phyloP scores from a whole-genome alignment of 1,284 basidiomycete genomes.

The Ustilago nuda region DNA sequence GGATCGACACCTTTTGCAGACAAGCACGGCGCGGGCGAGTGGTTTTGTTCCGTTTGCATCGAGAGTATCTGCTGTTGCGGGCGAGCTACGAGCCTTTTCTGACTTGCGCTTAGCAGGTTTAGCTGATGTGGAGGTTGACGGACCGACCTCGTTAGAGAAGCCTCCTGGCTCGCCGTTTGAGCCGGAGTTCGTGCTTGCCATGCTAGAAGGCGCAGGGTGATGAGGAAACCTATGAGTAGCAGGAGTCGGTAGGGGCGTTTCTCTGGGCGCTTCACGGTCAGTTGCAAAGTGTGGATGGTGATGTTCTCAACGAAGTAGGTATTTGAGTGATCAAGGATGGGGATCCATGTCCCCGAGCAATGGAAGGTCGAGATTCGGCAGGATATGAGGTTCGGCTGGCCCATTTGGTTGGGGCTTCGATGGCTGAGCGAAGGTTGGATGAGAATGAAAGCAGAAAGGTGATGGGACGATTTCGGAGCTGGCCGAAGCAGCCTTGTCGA shows the following conservation, averaged over 20 bases:
- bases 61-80: constrained; percentile 9
- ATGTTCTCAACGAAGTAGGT: constrained; percentile 1
- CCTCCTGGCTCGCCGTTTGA: constrained; percentile 28
- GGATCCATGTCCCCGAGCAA: neutral
- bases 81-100: constrained; percentile 19
- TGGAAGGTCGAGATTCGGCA: neutral
- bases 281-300: neutral
- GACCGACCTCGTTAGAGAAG: constrained; percentile 8
- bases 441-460: neutral
- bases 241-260: neutral
- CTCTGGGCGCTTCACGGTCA: neutral
- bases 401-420: neutral
- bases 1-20: constrained; percentile 50
- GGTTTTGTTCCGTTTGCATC: constrained; percentile 35
- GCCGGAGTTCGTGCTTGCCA: constrained; percentile 7
- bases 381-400: neutral
- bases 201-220: neutral
- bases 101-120: constrained; percentile 34
- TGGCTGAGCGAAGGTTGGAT: neutral
- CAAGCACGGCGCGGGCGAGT: constrained; percentile 43
- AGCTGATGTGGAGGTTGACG: constrained; percentile 8
- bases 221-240: neutral
- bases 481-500: constrained; percentile 1
- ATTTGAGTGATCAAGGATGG: constrained; percentile 15
- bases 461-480: constrained; percentile 14